Percentiles rank a stretch among this genome's conserved stretches.
These are phyloP conservation scores for Tanacetum coccineum DNA, from an alignment of 129 eudicot species.

Conservation along the genomic window DNA sequence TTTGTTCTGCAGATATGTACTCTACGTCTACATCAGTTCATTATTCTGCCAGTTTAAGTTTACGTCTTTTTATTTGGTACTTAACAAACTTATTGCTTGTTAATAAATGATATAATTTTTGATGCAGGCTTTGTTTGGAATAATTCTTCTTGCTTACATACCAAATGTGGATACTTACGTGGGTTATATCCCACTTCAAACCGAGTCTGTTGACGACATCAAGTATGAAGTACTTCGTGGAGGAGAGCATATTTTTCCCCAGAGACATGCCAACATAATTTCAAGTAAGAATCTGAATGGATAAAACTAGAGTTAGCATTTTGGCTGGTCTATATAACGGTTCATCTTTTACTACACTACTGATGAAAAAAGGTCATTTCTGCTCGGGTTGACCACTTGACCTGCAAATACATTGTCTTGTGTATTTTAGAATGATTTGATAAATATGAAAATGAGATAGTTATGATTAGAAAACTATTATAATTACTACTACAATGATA, in stretches of 20 bases:
- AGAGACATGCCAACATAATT: conserved; percentile 70
- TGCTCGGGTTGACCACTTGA: too few species aligned
- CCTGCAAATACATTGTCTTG: too few species aligned
- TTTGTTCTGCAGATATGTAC: too few species aligned
- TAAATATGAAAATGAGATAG: too few species aligned
- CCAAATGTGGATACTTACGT: conserved; percentile 79
- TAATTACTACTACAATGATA: too few species aligned
- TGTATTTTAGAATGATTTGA: too few species aligned
- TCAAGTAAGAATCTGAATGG: conserved; percentile 49
- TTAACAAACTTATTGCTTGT: background rate
- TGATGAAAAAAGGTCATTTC: too few species aligned
- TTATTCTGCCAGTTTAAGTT: too few species aligned
- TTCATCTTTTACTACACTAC: too few species aligned
- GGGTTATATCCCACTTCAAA: conserved; percentile 55
- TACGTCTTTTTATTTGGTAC: too few species aligned
- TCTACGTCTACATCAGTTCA: too few species aligned
- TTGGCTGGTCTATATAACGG: background rate
- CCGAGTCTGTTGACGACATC: conserved; percentile 47
- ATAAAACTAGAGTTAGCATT: background rate
- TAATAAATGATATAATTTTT: conserved; percentile 13
- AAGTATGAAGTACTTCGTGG: conserved; percentile 81
- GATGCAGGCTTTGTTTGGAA: conserved; percentile 71
- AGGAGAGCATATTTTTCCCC: conserved; percentile 85
- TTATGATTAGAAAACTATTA: too few species aligned
- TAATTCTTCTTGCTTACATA: conserved; percentile 56